Conservation (phyloP, 179 eudicot species). For the Amaranthus tricolor region DNA sequence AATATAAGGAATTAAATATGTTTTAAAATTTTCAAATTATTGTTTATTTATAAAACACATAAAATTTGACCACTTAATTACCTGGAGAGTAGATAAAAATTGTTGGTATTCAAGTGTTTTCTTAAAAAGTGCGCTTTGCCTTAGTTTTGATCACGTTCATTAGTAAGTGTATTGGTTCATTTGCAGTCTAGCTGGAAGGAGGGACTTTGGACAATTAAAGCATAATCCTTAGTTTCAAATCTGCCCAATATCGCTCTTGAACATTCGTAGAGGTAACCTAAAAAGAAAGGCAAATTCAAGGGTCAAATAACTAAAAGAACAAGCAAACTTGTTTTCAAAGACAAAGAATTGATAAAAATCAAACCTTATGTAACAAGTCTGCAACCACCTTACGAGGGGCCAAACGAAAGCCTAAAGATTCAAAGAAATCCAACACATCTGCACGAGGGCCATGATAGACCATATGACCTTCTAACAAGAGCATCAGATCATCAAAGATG, state of each 20-base stretch:
- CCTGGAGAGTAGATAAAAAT: no score
- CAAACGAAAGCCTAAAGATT: slow-evolving; percentile 59
- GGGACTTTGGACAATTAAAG: no score
- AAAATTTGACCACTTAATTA: no score
- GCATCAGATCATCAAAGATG: slow-evolving; percentile 72
- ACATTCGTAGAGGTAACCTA: slow-evolving; percentile 93
- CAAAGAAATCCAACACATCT: slow-evolving; percentile 62
- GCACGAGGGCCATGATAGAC: slow-evolving; percentile 80
- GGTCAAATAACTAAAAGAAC: neutral
- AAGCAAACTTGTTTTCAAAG: neutral
- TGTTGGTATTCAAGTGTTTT: no score
- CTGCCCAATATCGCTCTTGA: slow-evolving; percentile 91
- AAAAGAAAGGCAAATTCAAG: slow-evolving; percentile 15
- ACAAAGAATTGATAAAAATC: neutral
- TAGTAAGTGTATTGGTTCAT: neutral
- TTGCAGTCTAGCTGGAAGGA: neutral
- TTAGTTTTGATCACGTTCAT: neutral
- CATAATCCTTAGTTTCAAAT: slow-evolving; percentile 9
- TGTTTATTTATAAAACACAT: no score
- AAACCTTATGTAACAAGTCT: slow-evolving; percentile 44
- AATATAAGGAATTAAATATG: no score
- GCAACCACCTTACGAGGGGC: slow-evolving; percentile 79
- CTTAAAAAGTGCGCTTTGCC: neutral
- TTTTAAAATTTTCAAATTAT: no score
- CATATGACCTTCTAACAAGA: slow-evolving; percentile 65